phyloP scores from a whole-genome alignment of 805 yeast species.

The Candida nonsorbophila region DNA sequence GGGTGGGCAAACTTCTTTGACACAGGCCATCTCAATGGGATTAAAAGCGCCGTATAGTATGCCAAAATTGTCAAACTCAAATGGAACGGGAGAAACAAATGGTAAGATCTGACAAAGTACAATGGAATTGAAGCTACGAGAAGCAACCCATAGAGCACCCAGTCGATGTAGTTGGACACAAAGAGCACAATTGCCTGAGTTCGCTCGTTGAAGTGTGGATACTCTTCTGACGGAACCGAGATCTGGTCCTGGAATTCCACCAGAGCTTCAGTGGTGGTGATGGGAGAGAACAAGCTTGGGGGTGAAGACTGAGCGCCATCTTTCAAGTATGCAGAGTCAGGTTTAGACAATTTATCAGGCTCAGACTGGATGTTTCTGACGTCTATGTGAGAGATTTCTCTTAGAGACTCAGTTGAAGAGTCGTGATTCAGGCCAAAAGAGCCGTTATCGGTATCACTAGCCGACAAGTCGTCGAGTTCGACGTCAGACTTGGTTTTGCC shows the following conservation, averaged over 20 bases:
- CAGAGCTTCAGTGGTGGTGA: neutral
- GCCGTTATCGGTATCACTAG: conserved; percentile 3
- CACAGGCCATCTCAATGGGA: conserved; percentile 40
- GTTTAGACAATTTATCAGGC: too few species aligned
- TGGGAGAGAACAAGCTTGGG: conserved; percentile 6
- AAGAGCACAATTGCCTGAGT: conserved; percentile 26
- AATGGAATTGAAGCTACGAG: conserved; percentile 56
- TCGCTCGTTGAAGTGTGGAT: conserved; percentile 10
- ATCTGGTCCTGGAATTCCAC: neutral
- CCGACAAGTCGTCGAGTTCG: too few species aligned
- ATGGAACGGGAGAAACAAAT: conserved; percentile 59
- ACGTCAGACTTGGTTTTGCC: conserved; percentile 7
- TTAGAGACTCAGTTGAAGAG: too few species aligned
- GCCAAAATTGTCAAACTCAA: conserved; percentile 53
- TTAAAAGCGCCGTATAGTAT: conserved; percentile 46
- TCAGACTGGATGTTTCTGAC: too few species aligned
- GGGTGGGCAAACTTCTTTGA: conserved; percentile 61
- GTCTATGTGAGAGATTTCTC: too few species aligned
- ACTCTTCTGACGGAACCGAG: conserved; percentile 3
- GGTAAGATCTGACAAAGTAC: conserved; percentile 44
- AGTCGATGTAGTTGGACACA: conserved; percentile 47
- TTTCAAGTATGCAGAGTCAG: too few species aligned
- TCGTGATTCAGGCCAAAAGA: conserved; percentile 1
- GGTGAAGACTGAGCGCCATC: too few species aligned
- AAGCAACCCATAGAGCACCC: conserved; percentile 42